Evolutionary conservation across 495 filamentous ascomycete genomes (phyloP).

Genomic region (Neurospora discreta): DNA sequence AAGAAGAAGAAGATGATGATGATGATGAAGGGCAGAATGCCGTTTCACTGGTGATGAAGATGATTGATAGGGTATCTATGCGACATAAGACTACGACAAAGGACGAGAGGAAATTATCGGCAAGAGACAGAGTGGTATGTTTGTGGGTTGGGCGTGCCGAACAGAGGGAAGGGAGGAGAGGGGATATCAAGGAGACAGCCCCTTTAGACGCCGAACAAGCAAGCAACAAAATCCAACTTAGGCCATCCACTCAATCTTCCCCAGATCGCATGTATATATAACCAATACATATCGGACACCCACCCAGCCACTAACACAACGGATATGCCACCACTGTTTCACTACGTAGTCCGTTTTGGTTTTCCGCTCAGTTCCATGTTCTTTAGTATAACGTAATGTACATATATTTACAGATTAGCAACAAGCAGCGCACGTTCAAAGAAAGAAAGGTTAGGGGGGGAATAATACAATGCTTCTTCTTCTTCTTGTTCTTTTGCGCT

Average conservation of each 20-base stretch:
- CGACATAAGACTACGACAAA: neutral
- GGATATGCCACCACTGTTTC: neutral
- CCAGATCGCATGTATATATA: neutral
- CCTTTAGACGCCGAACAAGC: neutral
- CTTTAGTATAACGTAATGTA: neutral
- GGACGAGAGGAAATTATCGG: no score
- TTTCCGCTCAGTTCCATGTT: neutral
- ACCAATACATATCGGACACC: neutral
- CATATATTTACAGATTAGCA: neutral
- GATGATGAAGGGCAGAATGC: neutral
- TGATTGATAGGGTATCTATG: neutral
- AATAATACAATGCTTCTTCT: neutral
- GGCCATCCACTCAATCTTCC: neutral
- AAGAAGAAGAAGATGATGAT: no score
- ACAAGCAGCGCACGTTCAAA: neutral
- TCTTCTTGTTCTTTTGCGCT: constrained; percentile 1
- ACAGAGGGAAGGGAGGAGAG: neutral
- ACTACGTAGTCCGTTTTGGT: neutral
- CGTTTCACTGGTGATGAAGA: neutral
- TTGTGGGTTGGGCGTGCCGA: neutral
- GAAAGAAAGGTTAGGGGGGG: neutral
- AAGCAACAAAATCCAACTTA: neutral
- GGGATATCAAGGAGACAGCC: neutral
- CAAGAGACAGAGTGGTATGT: neutral
- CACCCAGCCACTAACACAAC: neutral